Evolutionary conservation across 495 filamentous ascomycete species (phyloP).

Genomic region (Aspergillus mulundensis): DNA sequence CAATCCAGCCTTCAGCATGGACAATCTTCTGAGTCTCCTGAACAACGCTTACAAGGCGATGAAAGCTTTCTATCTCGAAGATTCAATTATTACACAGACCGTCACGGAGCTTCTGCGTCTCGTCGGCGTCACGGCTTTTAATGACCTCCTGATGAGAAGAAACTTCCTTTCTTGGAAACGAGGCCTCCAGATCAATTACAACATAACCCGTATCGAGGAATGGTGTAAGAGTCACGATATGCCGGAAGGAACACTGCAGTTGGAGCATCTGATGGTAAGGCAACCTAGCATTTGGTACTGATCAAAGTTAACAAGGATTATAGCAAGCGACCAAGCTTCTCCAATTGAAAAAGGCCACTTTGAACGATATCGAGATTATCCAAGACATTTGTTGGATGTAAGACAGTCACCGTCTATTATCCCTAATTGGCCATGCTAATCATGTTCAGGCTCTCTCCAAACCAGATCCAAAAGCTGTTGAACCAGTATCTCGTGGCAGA

Average conservation of each 20-base stretch:
- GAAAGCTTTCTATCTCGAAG: conserved; percentile 96
- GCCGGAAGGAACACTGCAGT: conserved; percentile 94
- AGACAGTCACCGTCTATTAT: conserved; percentile 14
- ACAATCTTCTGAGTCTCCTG: conserved; percentile 91
- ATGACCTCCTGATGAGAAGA: conserved; percentile 93
- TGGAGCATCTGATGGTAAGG: conserved; percentile 95
- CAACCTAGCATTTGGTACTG: too few relatives aligned
- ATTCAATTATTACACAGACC: conserved; percentile 90
- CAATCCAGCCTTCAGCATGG: conserved; percentile 94
- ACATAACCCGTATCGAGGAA: conserved; percentile 98
- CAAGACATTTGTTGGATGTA: conserved; percentile 99
- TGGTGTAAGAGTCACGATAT: conserved; percentile 99
- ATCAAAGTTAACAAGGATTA: conserved; percentile 28
- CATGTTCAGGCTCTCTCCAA: conserved; percentile 76
- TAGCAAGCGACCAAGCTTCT: conserved; percentile 98
- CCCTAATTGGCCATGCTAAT: too few relatives aligned
- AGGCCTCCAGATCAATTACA: conserved; percentile 99
- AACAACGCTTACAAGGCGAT: conserved; percentile 98
- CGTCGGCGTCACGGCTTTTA: conserved; percentile 98
- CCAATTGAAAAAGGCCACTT: conserved; percentile 96
- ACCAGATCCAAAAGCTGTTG: conserved; percentile 97
- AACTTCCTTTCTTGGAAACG: conserved; percentile 99
- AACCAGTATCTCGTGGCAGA: conserved; percentile 99
- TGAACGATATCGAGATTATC: conserved; percentile 99
- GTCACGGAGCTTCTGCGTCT: conserved; percentile 89